Evolutionary conservation across 192 early-diverging fungal genomes (phyloP), one percentile per base, ranked within the genome.

Genomic region (Jimgerdemannia lactiflua): DNA sequence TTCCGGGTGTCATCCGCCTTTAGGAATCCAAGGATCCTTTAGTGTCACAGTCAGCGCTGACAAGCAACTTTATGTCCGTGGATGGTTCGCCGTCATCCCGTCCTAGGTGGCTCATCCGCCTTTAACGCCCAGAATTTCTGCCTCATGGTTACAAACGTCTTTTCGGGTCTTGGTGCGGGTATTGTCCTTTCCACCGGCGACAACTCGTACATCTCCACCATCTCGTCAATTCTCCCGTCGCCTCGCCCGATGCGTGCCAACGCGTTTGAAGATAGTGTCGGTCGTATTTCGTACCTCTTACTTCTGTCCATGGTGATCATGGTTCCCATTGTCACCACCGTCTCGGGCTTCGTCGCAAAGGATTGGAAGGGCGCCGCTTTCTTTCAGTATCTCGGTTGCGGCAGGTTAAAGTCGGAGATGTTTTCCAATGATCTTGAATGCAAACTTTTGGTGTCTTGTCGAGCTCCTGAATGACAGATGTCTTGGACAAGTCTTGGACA

Each of bases 361-460:
- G 44, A 42, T 67, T 86, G 77, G 77, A 64, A 66, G 8, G 83
- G 66, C 44, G 86, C 85, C 11, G 74, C 71, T n/a, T 65, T 80
- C 39, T 86, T 88, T 75, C n/a, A 85, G 81, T 11, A 73, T 85
- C 40, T 78, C 86, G 9, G 80, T 86, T 17, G 79, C 83, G 9
- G 85, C 84, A 20, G 86, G 86, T 66, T 74, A 86, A 10, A 86
- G 83, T 4, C 86, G 85, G 19, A 85, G 85, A 78, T 86, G 86
- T 85, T 76, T 88, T 11, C 85, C 86, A 42, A 84, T 86, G 79
- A 80, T 88, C 69, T 70, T 87, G 20, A 87, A 84, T 65, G 84
- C 86, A n/a, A 86, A 86, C 68, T 65, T 86, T n/a, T n/a, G n/a
- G n/a, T n/a, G n/a, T n/a, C n/a, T n/a, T n/a, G n/a, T n/a, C n/a